Percentiles rank a stretch among this genome's conserved stretches.
Evolutionary conservation across 164 flowering plant genomes (phyloP).

Genomic region (Kingdonia uniflora): DNA sequence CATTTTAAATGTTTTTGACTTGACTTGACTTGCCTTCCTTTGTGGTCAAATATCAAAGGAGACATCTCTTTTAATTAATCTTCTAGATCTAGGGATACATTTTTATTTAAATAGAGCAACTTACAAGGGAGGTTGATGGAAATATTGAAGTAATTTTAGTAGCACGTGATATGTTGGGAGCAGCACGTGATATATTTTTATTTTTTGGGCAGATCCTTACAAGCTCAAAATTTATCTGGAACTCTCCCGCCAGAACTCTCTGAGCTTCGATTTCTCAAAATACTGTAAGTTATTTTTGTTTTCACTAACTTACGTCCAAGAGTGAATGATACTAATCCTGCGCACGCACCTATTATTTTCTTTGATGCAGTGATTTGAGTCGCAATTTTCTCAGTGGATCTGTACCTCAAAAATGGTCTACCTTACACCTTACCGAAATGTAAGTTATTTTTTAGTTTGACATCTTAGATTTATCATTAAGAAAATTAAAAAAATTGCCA

Average conservation of each 20-base stretch:
- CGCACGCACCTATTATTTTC: neutral
- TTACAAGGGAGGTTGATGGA: too few species aligned
- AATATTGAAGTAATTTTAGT: too few species aligned
- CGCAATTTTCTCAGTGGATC: slow-evolving; percentile 53
- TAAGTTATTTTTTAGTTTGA: slow-evolving; percentile 14
- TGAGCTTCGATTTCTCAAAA: slow-evolving; percentile 36
- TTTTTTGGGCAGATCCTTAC: slow-evolving; percentile 16
- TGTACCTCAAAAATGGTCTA: slow-evolving; percentile 57
- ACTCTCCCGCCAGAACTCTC: slow-evolving; percentile 49
- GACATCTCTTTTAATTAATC: too few species aligned
- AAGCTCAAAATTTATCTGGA: slow-evolving; percentile 59
- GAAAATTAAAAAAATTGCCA: too few species aligned
- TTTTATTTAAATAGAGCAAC: too few species aligned
- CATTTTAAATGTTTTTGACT: neutral
- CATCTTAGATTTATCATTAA: too few species aligned
- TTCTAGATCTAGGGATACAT: too few species aligned
- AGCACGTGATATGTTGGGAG: too few species aligned
- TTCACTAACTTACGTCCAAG: neutral
- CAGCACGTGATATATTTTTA: neutral
- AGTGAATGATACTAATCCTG: too few species aligned
- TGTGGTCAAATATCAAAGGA: too few species aligned
- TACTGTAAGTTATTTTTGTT: slow-evolving; percentile 30
- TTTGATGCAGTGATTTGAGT: slow-evolving; percentile 50
- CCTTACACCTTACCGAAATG: slow-evolving; percentile 49
- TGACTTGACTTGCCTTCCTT: too few species aligned